Evolutionary conservation across 192 early-diverging fungal species (phyloP).

Genomic region (Geranomyces variabilis): DNA sequence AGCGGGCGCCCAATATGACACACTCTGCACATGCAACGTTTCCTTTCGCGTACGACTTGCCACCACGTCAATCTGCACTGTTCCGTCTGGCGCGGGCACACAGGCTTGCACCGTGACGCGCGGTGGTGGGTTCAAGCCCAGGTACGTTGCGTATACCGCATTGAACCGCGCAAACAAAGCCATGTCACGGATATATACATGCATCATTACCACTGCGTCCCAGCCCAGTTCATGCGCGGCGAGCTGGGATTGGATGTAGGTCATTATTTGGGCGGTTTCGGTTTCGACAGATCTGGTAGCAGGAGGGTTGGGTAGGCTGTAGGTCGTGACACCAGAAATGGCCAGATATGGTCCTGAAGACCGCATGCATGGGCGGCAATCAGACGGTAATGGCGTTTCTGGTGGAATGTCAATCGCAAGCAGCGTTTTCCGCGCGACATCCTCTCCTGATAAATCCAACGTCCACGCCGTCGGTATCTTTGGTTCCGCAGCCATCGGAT

Average conservation of each 20-base stretch:
- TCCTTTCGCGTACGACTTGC: conserved; percentile 52
- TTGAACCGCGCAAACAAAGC: conserved; percentile 66
- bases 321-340: conserved; percentile 19
- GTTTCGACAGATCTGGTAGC: not conserved
- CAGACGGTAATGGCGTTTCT: too few relatives aligned
- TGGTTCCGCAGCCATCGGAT: not conserved
- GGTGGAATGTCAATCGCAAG: too few relatives aligned
- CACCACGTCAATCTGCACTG: conserved; percentile 68
- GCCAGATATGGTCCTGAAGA: conserved; percentile 12
- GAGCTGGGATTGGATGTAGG: not conserved
- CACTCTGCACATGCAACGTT: conserved; percentile 79
- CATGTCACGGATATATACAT: conserved; percentile 72
- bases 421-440: too few relatives aligned
- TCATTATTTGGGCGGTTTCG: not conserved
- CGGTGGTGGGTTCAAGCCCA: conserved; percentile 76
- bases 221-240: conserved; percentile 44
- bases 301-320: not conserved
- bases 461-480: not conserved
- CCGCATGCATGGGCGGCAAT: too few relatives aligned
- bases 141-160: conserved; percentile 65
- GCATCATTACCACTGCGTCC: conserved; percentile 65
- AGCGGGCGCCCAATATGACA: conserved; percentile 90
- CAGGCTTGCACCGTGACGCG: too few relatives aligned
- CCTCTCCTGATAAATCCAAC: too few relatives aligned
- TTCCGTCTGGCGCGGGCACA: conserved; percentile 38